Evolutionary conservation across 345 rosid species (phyloP), one percentile per base, ranked within the genome.

Genomic region (Citrus sp.): DNA sequence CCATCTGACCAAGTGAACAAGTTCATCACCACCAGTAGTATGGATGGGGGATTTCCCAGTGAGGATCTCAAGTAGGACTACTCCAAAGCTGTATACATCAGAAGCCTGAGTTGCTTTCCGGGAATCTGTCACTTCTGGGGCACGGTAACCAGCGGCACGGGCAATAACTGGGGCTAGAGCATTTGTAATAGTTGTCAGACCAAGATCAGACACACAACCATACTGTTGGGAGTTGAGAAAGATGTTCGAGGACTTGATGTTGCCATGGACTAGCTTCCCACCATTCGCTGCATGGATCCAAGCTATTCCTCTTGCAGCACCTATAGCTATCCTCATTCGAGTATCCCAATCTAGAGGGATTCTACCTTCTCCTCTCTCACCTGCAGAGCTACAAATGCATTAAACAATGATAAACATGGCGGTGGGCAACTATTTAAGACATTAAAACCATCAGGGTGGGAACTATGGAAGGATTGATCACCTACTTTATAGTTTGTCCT

Each of bases 11-110:
- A 97, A 85, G 82, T 97, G 98, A 63, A 94, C 84, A 10, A 94
- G 89, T 87, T 97, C 99, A 19, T 94, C 98, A 0, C 97, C 92
- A 22, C 92, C 92, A 0, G 94, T 90, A 1, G 97, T 82, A 67
- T 97, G 90, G 67, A 97, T 87, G 6, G 99, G 98, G 2, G 98
- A 94, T 79, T 97, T 97, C 10, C 98, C 98, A 0, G 99, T 97
- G 13, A 97, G 92, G 9, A 97, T 90, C 85, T 97, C 99, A 0
- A 97, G 89, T n/a, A 97, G 77, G 27, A 94, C 95, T 18, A 97
- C 98, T 4, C 99, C 99, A 3, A 97, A 97, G 87, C 98, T 97
- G 89, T 90, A 97, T 72, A 94, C 90, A 80, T 97, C 98, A 5
- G 98, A 88, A 40, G 97, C 76, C 60, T 94, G 99, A 58, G 91